Evolutionary conservation across 2,329 filamentous ascomycete species (phyloP).

Genomic region (Thelonectria rubi): DNA sequence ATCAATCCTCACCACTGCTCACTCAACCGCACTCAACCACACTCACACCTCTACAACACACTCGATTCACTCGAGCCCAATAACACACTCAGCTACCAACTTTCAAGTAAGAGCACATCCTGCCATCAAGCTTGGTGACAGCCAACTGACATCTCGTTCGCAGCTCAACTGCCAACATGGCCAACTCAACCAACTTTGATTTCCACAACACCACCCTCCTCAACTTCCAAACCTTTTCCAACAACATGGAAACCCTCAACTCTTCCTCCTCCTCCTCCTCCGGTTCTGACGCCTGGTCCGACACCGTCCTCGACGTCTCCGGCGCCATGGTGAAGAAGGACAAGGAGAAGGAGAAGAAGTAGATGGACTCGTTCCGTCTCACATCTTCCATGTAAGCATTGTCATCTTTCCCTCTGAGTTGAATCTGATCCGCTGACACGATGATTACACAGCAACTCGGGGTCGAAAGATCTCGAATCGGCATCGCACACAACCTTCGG

Average conservation of each 20-base stretch:
- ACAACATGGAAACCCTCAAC: background rate
- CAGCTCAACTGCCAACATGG: background rate
- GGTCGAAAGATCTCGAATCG: no score
- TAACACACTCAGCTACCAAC: background rate
- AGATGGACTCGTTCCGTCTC: background rate
- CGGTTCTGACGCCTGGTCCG: background rate
- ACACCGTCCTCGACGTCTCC: background rate
- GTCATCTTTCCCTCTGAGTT: background rate
- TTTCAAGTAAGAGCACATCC: background rate
- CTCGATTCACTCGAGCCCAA: background rate
- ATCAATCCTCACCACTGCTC: background rate
- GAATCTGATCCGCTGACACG: background rate
- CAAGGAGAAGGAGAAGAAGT: background rate
- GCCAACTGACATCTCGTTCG: background rate
- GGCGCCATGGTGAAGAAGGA: background rate
- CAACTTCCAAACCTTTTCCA: background rate
- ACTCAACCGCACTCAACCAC: background rate
- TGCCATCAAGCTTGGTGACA: background rate
- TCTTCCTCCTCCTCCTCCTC: background rate
- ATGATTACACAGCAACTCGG: no score
- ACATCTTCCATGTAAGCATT: background rate
- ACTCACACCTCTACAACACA: background rate
- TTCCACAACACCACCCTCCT: background rate
- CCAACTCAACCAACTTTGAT: background rate
- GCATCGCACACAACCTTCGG: no score